These are phyloP conservation scores for Leptographium flavum DNA, from an alignment of 2,329 filamentous ascomycete genomes.

Conservation along the genomic window DNA sequence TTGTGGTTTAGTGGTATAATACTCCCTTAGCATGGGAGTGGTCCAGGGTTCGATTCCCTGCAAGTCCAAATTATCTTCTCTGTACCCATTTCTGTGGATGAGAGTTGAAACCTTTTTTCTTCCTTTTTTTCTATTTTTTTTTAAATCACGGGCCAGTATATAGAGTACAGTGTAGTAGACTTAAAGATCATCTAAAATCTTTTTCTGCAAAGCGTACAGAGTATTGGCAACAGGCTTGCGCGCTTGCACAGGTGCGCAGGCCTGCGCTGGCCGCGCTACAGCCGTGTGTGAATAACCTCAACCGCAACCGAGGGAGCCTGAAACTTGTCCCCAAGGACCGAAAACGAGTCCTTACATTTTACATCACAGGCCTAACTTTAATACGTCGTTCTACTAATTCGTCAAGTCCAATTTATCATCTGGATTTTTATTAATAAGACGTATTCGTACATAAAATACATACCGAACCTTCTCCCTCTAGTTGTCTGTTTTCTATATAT, in stretches of 20 bases:
- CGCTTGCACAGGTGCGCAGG: no score
- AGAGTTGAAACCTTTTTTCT: no score
- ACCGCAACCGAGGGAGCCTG: neutral
- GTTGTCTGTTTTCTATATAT: neutral
- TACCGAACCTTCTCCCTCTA: no score
- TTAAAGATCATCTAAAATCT: no score
- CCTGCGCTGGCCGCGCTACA: constrained; percentile 1
- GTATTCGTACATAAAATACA: neutral
- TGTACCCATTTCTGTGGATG: no score
- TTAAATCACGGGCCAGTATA: no score
- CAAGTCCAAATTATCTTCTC: no score
- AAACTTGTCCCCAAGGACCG: neutral
- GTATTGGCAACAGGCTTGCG: no score
- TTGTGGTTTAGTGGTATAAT: constrained; percentile 6
- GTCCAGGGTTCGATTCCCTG: constrained; percentile 6
- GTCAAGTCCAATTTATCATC: no score
- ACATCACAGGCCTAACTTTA: neutral
- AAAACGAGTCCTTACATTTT: neutral
- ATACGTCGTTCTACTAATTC: neutral
- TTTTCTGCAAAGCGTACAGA: no score
- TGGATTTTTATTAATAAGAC: constrained; percentile 1
- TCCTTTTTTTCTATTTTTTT: no score
- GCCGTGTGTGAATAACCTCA: neutral
- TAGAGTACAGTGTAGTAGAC: no score
- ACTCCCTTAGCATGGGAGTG: constrained; percentile 5